These are phyloP conservation scores for Millerozyma acaciae DNA, from an alignment of 805 yeast species.

Conservation along the genomic window DNA sequence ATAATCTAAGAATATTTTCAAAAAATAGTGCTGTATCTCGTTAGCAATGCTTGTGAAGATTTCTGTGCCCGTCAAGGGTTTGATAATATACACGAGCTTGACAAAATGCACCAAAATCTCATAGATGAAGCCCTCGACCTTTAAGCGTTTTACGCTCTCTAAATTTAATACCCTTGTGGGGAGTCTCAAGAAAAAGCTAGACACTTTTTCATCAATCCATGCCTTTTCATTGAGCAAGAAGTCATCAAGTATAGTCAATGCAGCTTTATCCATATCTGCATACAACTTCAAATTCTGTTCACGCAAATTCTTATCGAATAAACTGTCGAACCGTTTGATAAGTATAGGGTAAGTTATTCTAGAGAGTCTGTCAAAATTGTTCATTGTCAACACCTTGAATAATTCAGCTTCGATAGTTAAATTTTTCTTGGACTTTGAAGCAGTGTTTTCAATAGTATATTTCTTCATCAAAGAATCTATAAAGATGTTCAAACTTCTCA, in stretches of 20 bases:
- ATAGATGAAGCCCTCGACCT: slow-evolving; percentile 38
- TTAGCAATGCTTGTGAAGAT: slow-evolving; percentile 34
- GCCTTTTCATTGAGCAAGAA: slow-evolving; percentile 33
- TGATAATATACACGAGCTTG: slow-evolving; percentile 33
- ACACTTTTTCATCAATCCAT: slow-evolving; percentile 27
- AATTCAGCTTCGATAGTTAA: slow-evolving; percentile 22
- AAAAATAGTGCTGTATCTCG: slow-evolving; percentile 34
- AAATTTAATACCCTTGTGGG: slow-evolving; percentile 4
- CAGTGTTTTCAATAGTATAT: slow-evolving; percentile 23
- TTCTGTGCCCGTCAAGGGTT: slow-evolving; percentile 36
- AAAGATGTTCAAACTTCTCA: slow-evolving; percentile 39
- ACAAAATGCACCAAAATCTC: slow-evolving; percentile 39
- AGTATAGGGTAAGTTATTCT: slow-evolving; percentile 28
- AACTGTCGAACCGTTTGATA: slow-evolving; percentile 28
- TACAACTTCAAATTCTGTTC: slow-evolving; percentile 36
- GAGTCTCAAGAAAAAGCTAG: slow-evolving; percentile 18
- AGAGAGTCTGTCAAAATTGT: slow-evolving; percentile 37
- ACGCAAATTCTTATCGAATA: slow-evolving; percentile 33
- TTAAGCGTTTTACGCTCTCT: slow-evolving; percentile 7
- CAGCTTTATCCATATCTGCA: slow-evolving; percentile 40
- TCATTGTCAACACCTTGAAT: slow-evolving; percentile 41
- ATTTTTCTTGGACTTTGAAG: slow-evolving; percentile 9
- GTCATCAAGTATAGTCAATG: slow-evolving; percentile 37
- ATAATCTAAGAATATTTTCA: slow-evolving; percentile 30
- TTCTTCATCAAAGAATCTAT: slow-evolving; percentile 40